A percentile compares a stretch with the other conserved stretches of the same genome.
phyloP scores from a whole-genome alignment of 192 early-diverging fungal genomes.

The Glomus cerebriforme region DNA sequence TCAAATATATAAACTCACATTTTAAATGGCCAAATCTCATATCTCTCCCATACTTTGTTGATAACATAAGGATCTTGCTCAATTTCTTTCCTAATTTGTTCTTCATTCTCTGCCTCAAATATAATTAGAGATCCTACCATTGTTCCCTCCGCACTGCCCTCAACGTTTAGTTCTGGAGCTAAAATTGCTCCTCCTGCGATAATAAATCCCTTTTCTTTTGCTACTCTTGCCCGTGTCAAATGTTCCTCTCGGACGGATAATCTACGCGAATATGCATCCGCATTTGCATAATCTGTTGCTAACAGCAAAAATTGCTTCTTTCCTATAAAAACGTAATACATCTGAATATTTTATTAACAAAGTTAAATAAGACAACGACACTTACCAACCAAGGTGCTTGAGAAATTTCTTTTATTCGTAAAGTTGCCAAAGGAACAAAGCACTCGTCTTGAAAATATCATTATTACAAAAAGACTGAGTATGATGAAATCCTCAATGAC shows the following conservation, averaged over 20 bases:
- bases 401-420: not conserved
- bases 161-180: constrained; percentile 37
- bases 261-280: constrained; percentile 48
- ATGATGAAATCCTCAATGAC: not conserved
- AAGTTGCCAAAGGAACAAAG: not conserved
- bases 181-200: constrained; percentile 56
- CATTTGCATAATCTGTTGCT: constrained; percentile 53
- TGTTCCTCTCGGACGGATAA: constrained; percentile 46
- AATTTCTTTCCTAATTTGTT: constrained; percentile 50
- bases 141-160: constrained; percentile 33
- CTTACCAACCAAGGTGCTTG: not conserved
- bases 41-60: constrained; percentile 58
- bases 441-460: not conserved
- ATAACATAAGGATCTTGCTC: constrained; percentile 54
- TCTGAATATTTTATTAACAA: not conserved
- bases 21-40: constrained; percentile 44
- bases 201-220: constrained; percentile 39
- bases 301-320: constrained; percentile 35
- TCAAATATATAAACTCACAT: not conserved
- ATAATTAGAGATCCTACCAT: constrained; percentile 61
- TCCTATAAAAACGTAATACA: not conserved
- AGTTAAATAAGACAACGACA: not conserved
- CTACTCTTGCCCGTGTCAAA: constrained; percentile 40
- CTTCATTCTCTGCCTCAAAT: constrained; percentile 46
- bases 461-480: not conserved